Evolutionary conservation across 805 yeast genomes (phyloP), one percentile per base, ranked within the genome.

Genomic region (Suhomyces xylopsoci): DNA sequence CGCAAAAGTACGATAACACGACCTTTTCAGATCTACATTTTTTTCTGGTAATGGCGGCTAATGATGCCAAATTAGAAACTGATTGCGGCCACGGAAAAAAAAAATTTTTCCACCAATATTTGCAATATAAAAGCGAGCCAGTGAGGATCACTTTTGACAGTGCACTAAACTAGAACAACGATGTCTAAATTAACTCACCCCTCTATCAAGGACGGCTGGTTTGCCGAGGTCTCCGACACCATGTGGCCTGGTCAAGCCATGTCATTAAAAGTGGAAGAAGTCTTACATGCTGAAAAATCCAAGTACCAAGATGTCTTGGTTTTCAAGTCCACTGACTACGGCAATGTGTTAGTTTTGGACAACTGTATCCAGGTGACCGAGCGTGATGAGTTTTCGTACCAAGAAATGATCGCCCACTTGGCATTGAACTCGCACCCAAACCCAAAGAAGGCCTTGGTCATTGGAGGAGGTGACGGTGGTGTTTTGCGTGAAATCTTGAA

Each of bases 161-260:
- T 9, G 22, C 6, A 14, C 36, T 32, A 7, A 32, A 14, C 17
- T 32, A 32, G 8, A n/a, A n/a, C 12, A 26, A 48, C n/a, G 3
- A 49, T 52, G 55, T 48, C 51, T 49, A 51, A 52, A 48, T 73
- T 81, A 55, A 69, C 84, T 45, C 85, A 81, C 71, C 85, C 85
- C 34, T 69, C 81, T 50, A 73, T 81, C 64, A 79, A 80, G 68
- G 91, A 94, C 73, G 97, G 97, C 66, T 93, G 99, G 99, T 93
- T 93, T 77, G 85, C 93, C 64, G 99, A 93, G 74, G 80, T 88
- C 70, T 88, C 96, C 60, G 90, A 92, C 71, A 89, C 96, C 68
- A 88, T 90, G 90, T 93, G 97, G 96, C 98, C 99, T 28, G 99
- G 99, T 59, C 97, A 92, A 80, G 98, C 97, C 61, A 86, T 94